Base-by-base conservation (phyloP, 768 basidiomycete species). In the Suillus ampliporus region DNA sequence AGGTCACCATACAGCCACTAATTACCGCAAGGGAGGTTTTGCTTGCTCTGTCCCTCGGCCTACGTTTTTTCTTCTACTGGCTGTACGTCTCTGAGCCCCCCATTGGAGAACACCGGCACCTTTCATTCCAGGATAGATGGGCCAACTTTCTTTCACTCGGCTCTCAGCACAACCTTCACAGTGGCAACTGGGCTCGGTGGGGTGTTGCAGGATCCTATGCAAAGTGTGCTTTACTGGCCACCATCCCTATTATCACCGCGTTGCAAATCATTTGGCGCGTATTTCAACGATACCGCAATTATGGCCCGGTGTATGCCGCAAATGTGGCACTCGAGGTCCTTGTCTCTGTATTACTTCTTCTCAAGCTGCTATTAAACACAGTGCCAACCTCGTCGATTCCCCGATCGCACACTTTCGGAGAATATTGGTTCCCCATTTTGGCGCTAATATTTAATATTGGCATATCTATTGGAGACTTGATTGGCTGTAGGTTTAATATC, bases 31-130 rank as follows among this genome's bases (percentile, higher is more conserved):
- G 90, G 41, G 91, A 92, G 71, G 76, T 88, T 34, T 76, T 82
- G 54, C 79, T 87, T 62, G 78, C 86, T 13, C 66, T 90, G 23
- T 84, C 89, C 11, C 71, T 83, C 47, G 87, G 86, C 5, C 76
- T 85, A 47, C 82, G 87, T 41, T 86, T 86, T 68, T 69, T 92
- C 17, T 91, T 87, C 69, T 86, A 86, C 64, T 93, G 91, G 91
- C 76, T 75, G 43, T 84, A 87, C 63, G 86, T 89, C 46, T 82
- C 85, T 17, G 79, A 80, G 61, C 81, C 86, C 54, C 87, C 89
- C n/a, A 72, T 72, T 38, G 80, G 75, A 63, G 61, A 83, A 61
- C 69, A 64, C 19, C 71, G 61, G 21, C 66, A 67, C 28, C 57
- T 57, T 51, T 62, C 64, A 21, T 48, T 61, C 26, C 52, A 65